Evolutionary conservation across 306 rosid genomes (phyloP), one percentile per base, ranked within the genome.

Genomic region (Prunus dulcis): DNA sequence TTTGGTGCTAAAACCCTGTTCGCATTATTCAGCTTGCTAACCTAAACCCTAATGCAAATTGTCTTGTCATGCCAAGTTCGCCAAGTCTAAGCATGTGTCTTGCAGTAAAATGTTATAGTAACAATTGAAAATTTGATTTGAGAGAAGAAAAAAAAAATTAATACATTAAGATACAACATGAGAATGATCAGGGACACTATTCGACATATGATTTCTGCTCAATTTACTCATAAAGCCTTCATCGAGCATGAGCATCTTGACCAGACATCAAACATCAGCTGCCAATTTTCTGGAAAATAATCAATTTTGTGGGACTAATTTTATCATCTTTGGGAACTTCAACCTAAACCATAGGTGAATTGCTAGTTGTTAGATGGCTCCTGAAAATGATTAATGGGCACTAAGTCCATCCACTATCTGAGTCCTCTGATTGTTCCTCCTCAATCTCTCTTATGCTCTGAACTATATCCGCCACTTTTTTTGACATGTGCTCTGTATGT

Each of bases 401-500:
- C 63, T 58, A 82, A 68, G 63, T 63, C 72, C 83, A 86, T 56
- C 83, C 75, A 43, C 80, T 69, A 55, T 86, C 83, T 14, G 80
- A 86, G 66, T 83, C 87, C 69, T 80, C 88, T 47, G 80, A 58
- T 52, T 66, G 77, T 64, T 85, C 88, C 74, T 81, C 92, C 84
- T 90, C 92, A n/a, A 88, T 71, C 60, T 84, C 89, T 84, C 82
- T 84, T 75, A 90, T 88, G 76, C 77, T 86, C 63, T 56, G 80
- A 13, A 90, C 91, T 80, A 74, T 67, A 75, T 82, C 88, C 50
- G 91, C 89, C 32, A 88, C 90, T 34, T 80, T 90, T 68, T 85
- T 76, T 51, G 96, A 88, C 56, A 90, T 86, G 77, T 87, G 86
- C 73, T 90, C 91, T 11, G 91, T 88, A 78, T 88, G 91, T 78